These are phyloP conservation scores for Fusarium caatingaense DNA, from an alignment of 2,329 filamentous ascomycete genomes.

Conservation along the genomic window DNA sequence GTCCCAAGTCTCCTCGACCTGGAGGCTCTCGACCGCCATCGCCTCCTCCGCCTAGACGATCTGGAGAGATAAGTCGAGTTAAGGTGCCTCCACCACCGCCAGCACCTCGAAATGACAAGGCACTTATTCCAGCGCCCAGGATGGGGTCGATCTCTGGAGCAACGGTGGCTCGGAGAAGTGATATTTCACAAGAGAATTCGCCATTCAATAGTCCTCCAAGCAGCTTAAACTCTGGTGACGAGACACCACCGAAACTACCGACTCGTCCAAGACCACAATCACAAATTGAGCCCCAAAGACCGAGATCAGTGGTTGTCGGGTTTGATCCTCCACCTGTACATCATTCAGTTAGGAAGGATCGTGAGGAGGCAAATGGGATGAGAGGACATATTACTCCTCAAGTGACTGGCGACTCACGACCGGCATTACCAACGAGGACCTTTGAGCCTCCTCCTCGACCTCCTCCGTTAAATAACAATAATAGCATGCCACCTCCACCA, in stretches of 20 bases:
- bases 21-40: conserved; percentile 66
- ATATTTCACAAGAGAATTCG: conserved; percentile 64
- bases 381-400: conserved; percentile 56
- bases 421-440: conserved; percentile 61
- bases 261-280: conserved; percentile 61
- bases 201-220: conserved; percentile 89
- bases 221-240: conserved; percentile 70
- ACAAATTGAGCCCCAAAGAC: conserved; percentile 40
- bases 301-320: conserved; percentile 36
- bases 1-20: conserved; percentile 59
- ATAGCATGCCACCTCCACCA: conserved; percentile 55
- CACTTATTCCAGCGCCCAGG: conserved; percentile 50
- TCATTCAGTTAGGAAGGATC: conserved; percentile 60
- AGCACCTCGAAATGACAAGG: conserved; percentile 82
- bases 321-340: conserved; percentile 67
- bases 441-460: conserved; percentile 41
- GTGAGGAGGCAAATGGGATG: conserved; percentile 57
- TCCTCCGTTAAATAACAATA: conserved; percentile 27
- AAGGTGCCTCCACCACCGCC: conserved; percentile 72
- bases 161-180: conserved; percentile 27
- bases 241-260: conserved; percentile 62
- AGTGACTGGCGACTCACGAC: conserved; percentile 57
- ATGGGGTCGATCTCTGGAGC: conserved; percentile 25
- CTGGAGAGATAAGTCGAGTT: conserved; percentile 67
- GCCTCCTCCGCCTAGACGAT: conserved; percentile 71